phyloP scores from a whole-genome alignment of 345 rosid genomes.

The Dovyalis caffra region DNA sequence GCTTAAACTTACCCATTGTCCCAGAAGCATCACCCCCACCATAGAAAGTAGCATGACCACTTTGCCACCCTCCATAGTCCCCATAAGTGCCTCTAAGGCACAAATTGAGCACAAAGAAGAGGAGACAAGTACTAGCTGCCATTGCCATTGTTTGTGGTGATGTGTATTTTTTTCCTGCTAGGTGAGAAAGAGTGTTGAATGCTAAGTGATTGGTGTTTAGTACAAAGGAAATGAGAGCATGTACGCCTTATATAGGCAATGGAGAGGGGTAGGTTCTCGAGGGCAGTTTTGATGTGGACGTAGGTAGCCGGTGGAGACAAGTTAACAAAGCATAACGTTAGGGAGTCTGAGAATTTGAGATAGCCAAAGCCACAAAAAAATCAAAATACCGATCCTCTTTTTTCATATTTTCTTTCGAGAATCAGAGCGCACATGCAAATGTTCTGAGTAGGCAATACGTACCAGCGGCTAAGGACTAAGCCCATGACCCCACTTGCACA shows the following conservation, averaged over 20 bases:
- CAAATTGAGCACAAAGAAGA: conserved; percentile 26
- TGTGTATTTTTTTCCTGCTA: too few relatives aligned
- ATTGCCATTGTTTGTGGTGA: conserved; percentile 29
- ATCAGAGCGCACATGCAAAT: conserved; percentile 58
- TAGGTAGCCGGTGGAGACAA: conserved; percentile 15
- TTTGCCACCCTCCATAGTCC: conserved; percentile 66
- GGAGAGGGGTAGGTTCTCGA: not conserved
- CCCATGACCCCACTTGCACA: conserved; percentile 18
- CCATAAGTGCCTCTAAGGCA: conserved; percentile 41
- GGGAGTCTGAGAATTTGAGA: too few relatives aligned
- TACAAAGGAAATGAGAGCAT: not conserved
- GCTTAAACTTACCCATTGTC: conserved; percentile 22
- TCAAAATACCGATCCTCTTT: not conserved
- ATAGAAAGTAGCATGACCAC: conserved; percentile 27
- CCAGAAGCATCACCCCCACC: conserved; percentile 33
- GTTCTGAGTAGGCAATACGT: conserved; percentile 32
- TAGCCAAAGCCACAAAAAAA: not conserved
- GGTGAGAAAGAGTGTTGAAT: too few relatives aligned
- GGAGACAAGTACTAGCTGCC: conserved; percentile 28
- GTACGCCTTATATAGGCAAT: conserved; percentile 11
- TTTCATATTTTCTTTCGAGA: conserved; percentile 25
- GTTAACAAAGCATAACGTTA: conserved; percentile 11
- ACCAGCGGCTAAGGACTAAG: not conserved
- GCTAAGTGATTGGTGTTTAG: too few relatives aligned
- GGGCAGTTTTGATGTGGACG: conserved; percentile 16